Evolutionary conservation across 257 asterid species (phyloP).

Genomic region (Ilex asprella): DNA sequence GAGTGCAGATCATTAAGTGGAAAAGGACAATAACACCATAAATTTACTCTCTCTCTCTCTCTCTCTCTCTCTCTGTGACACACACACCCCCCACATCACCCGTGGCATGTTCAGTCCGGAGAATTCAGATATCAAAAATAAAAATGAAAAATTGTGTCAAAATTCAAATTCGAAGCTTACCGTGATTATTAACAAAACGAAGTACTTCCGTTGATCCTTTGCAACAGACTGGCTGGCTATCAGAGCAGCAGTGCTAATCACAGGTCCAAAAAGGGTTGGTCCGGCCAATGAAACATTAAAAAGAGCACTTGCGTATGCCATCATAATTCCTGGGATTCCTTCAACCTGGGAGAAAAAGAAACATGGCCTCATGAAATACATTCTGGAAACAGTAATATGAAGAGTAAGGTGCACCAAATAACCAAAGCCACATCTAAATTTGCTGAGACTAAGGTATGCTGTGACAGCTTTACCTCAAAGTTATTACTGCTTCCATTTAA

Average conservation of each 20-base stretch:
- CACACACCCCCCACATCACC: too few species aligned
- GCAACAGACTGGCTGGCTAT: slow-evolving; percentile 84
- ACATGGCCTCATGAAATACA: slow-evolving; percentile 11
- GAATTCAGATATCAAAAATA: too few species aligned
- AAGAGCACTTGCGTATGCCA: slow-evolving; percentile 79
- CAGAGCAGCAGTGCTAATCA: slow-evolving; percentile 71
- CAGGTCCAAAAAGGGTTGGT: slow-evolving; percentile 92
- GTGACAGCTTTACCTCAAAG: slow-evolving; percentile 57
- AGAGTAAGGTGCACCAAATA: neutral
- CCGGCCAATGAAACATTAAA: slow-evolving; percentile 92
- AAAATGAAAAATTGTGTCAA: too few species aligned
- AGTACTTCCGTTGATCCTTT: slow-evolving; percentile 65
- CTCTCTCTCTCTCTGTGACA: too few species aligned
- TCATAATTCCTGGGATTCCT: slow-evolving; percentile 85
- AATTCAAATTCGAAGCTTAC: slow-evolving; percentile 24
- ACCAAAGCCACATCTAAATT: neutral
- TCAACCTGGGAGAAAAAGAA: slow-evolving; percentile 54
- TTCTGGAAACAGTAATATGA: neutral
- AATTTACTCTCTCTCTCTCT: too few species aligned
- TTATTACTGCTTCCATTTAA: slow-evolving; percentile 84
- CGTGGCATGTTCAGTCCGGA: too few species aligned
- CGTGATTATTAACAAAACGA: slow-evolving; percentile 81
- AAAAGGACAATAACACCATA: too few species aligned
- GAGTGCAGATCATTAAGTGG: too few species aligned
- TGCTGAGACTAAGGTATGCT: neutral